These are phyloP conservation scores for Diphasiastrum complanatum DNA, from an alignment of 83 land plant genomes.

Conservation along the genomic window DNA sequence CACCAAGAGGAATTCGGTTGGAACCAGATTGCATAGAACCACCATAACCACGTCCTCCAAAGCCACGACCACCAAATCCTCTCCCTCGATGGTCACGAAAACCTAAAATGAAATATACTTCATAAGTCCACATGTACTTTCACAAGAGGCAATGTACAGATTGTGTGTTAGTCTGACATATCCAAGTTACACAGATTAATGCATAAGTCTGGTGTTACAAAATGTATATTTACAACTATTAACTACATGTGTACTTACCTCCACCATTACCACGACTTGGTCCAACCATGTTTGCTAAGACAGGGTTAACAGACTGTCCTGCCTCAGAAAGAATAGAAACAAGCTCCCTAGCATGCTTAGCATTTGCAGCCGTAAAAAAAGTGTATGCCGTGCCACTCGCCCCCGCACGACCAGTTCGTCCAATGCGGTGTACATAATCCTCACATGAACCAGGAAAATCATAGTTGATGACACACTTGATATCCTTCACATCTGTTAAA, in stretches of 20 bases:
- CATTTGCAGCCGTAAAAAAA: conserved; percentile 96
- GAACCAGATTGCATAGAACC: conserved; percentile 26
- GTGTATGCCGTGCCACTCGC: conserved; percentile 96
- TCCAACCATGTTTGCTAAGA: conserved; percentile 55
- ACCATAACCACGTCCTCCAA: too few relatives aligned
- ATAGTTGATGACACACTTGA: conserved; percentile 88
- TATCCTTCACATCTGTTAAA: conserved; percentile 99
- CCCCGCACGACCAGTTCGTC: conserved; percentile 94
- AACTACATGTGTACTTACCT: too few relatives aligned
- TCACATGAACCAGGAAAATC: conserved; percentile 96
- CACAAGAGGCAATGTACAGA: too few relatives aligned
- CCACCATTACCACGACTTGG: neutral
- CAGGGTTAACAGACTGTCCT: conserved; percentile 69
- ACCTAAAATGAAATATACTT: too few relatives aligned
- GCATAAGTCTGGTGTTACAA: too few relatives aligned
- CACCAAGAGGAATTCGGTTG: conserved; percentile 26
- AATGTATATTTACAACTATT: too few relatives aligned
- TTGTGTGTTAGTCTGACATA: too few relatives aligned
- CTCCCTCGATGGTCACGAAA: conserved; percentile 25
- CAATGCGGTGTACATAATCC: conserved; percentile 97
- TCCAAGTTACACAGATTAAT: too few relatives aligned
- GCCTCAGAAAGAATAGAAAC: conserved; percentile 78
- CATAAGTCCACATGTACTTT: too few relatives aligned
- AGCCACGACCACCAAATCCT: conserved; percentile 26
- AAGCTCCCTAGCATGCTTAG: conserved; percentile 85